These are phyloP conservation scores for Cantharellus cinnabarinus DNA, from an alignment of 768 basidiomycete genomes.

Conservation along the genomic window DNA sequence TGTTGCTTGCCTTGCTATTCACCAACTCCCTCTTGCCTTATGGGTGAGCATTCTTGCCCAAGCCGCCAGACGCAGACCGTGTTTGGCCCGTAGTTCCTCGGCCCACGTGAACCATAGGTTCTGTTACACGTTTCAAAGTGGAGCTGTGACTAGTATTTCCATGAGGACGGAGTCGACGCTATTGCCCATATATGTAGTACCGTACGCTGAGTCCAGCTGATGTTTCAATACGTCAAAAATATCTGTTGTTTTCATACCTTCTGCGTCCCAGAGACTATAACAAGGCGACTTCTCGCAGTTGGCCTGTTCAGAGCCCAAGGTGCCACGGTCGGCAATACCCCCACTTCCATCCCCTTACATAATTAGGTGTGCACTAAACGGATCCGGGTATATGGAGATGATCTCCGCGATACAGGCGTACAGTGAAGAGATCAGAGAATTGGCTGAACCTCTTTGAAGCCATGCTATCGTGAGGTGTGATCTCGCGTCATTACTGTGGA, in stretches of 20 bases:
- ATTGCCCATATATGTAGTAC: too few relatives aligned
- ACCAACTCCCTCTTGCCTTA: neutral
- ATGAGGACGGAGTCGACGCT: constrained; percentile 14
- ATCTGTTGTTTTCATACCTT: neutral
- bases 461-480: constrained; percentile 13
- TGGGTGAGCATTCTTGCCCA: neutral
- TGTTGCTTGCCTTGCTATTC: neutral
- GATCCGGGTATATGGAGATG: too few relatives aligned
- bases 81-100: constrained; percentile 9
- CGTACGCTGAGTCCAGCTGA: constrained; percentile 13
- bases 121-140: constrained; percentile 8
- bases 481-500: neutral
- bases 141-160: constrained; percentile 1
- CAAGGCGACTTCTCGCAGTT: constrained; percentile 14
- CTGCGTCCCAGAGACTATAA: constrained; percentile 6
- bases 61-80: constrained; percentile 8
- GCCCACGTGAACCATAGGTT: constrained; percentile 16
- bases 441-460: constrained; percentile 13
- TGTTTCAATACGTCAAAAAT: neutral
- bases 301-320: neutral
- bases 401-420: neutral
- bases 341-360: neutral
- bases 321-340: neutral
- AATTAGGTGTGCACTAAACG: neutral
- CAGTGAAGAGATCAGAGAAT: neutral